These are phyloP conservation scores for Salix brachista DNA, from an alignment of 345 rosid species.

Conservation along the genomic window DNA sequence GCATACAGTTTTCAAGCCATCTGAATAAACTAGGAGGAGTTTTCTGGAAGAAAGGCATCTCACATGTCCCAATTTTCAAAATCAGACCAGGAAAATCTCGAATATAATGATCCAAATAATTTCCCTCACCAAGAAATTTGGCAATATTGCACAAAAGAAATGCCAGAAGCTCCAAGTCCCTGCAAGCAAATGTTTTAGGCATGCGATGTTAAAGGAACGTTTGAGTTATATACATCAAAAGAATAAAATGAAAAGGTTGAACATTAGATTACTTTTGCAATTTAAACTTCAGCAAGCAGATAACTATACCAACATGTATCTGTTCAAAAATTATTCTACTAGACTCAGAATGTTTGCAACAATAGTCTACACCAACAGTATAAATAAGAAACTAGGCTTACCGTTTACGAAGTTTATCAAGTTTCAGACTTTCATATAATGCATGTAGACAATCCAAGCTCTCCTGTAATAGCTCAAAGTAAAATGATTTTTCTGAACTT, in stretches of 20 bases:
- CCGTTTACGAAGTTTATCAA: constrained; percentile 86
- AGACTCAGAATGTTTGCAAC: background rate
- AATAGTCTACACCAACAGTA: background rate
- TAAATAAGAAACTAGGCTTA: constrained; percentile 27
- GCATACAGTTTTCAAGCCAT: constrained; percentile 86
- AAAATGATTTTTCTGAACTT: constrained; percentile 36
- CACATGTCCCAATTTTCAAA: constrained; percentile 33
- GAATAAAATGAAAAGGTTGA: too few relatives aligned
- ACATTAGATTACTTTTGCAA: too few relatives aligned
- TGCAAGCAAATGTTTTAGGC: constrained; percentile 16
- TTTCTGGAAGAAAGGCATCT: constrained; percentile 36
- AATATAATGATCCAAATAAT: constrained; percentile 74
- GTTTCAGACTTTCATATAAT: constrained; percentile 83
- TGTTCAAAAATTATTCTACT: too few relatives aligned
- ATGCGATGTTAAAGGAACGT: background rate
- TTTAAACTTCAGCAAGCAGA: too few relatives aligned
- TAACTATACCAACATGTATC: too few relatives aligned
- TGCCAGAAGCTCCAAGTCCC: constrained; percentile 84
- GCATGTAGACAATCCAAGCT: constrained; percentile 82
- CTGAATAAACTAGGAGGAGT: constrained; percentile 75
- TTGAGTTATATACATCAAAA: background rate
- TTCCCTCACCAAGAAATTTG: constrained; percentile 61
- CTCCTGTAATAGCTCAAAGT: constrained; percentile 50
- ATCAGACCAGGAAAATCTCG: constrained; percentile 85
- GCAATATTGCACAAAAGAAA: constrained; percentile 67